A percentile compares a stretch with the other conserved stretches of the same genome.
phyloP scores from a whole-genome alignment of 2,329 filamentous ascomycete genomes.

The Chaetomium globosum region DNA sequence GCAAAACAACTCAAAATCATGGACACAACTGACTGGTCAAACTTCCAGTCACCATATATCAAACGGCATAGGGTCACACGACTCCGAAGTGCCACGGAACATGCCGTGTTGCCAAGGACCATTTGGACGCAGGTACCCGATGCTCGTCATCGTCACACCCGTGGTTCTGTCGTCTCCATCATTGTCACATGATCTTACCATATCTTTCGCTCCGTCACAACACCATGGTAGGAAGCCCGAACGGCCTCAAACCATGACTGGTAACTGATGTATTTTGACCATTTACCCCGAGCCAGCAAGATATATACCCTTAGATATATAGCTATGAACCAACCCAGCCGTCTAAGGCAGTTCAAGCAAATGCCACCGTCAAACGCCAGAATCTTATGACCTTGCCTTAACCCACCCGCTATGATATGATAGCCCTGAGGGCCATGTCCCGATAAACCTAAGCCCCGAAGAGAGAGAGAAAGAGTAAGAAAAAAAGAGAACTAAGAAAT shows the following conservation, averaged over 20 bases:
- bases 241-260: not conserved
- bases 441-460: not conserved
- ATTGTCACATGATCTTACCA: too few species aligned
- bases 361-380: not conserved
- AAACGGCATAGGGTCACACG: not conserved
- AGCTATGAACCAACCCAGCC: constrained; percentile 1
- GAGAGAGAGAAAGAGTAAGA: not conserved
- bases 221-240: not conserved
- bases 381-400: not conserved
- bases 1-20: not conserved
- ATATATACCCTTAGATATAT: not conserved
- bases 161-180: not conserved
- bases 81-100: not conserved
- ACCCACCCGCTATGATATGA: not conserved
- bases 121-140: not conserved
- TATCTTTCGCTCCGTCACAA: not conserved
- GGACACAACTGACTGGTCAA: not conserved
- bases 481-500: too few species aligned
- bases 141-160: constrained; percentile 4
- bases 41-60: not conserved
- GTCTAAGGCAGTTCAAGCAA: not conserved
- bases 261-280: not conserved
- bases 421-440: not conserved
- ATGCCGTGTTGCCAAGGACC: not conserved
- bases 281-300: not conserved